Base-by-base conservation (phyloP, 768 basidiomycete species). In the Phylloporus sp. region DNA sequence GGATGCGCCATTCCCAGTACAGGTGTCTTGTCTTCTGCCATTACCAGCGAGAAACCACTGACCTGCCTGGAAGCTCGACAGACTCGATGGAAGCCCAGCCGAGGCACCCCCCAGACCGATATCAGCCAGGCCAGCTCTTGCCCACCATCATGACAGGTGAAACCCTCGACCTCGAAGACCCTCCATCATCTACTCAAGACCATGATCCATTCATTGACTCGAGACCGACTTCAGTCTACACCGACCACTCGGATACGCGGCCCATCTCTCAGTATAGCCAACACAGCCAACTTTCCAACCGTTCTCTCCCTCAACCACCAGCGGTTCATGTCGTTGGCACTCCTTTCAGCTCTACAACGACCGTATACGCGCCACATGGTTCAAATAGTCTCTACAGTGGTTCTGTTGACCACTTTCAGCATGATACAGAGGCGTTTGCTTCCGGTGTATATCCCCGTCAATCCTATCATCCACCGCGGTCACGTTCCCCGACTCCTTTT, bases 401-500 rank as follows among this genome's bases (percentile, higher is more conserved):
- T 13, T 55, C 58, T 6, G 55, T 82, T 13, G 82, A 84, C 58
- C 82, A 84, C 63, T 86, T 85, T 63, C 73, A 74, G 38, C 75
- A 82, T 45, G 85, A 87, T 59, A 70, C 80, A 0, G 86, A 86
- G 59, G 85, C 83, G 3, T 89, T 84, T 56, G 76, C 87, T 9
- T 85, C 86, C 0, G 86, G 83, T 7, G 75, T 76, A 49, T 71
- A 76, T 57, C 71, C 80, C 7, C 79, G 78, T 11, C 69, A 76
- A 28, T 68, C 74, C 1, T 78, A 75, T 58, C 70, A 67, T 6
- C 73, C 76, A 4, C 76, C 84, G 27, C 80, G 85, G 43, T 89
- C 87, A 18, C 81, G 87, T 22, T 90, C 88, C 3, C 86, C 88
- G 0, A 89, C 88, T 4, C 87, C 88, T 10, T 81, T 82, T 9